Evolutionary conservation across 345 rosid species (phyloP).

Genomic region (Linum usitatissimum): DNA sequence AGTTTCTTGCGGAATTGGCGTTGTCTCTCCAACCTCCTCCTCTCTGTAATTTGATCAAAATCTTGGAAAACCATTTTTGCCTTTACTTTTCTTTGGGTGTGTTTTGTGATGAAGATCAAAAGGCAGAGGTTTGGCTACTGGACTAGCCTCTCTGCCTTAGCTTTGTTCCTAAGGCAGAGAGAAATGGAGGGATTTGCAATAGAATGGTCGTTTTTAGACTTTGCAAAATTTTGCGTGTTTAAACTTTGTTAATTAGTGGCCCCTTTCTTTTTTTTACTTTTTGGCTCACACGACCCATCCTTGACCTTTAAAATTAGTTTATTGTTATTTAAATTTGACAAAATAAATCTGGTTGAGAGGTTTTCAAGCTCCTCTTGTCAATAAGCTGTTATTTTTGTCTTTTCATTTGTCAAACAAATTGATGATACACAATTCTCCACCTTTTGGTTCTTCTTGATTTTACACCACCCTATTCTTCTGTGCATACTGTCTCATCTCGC

Average conservation of each 20-base stretch:
- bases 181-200: conserved; percentile 4
- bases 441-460: conserved; percentile 24
- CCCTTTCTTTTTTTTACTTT: conserved; percentile 6
- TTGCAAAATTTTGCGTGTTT: not conserved
- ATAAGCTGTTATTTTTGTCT: conserved; percentile 18
- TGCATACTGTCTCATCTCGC: not conserved
- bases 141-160: conserved; percentile 45
- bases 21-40: conserved; percentile 44
- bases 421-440: conserved; percentile 7
- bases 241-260: not conserved
- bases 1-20: conserved; percentile 41
- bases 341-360: conserved; percentile 50
- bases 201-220: not conserved
- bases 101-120: not conserved
- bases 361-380: conserved; percentile 33
- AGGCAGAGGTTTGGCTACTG: conserved; percentile 22
- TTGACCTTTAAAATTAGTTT: conserved; percentile 8
- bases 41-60: conserved; percentile 61
- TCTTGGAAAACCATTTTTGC: conserved; percentile 75
- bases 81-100: not conserved
- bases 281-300: conserved; percentile 7
- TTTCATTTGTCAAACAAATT: conserved; percentile 8
- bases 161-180: conserved; percentile 44
- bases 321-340: conserved; percentile 9
- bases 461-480: conserved; percentile 4